Conservation (phyloP, 1,284 basidiomycete species). For the Pseudozyma pruni region DNA sequence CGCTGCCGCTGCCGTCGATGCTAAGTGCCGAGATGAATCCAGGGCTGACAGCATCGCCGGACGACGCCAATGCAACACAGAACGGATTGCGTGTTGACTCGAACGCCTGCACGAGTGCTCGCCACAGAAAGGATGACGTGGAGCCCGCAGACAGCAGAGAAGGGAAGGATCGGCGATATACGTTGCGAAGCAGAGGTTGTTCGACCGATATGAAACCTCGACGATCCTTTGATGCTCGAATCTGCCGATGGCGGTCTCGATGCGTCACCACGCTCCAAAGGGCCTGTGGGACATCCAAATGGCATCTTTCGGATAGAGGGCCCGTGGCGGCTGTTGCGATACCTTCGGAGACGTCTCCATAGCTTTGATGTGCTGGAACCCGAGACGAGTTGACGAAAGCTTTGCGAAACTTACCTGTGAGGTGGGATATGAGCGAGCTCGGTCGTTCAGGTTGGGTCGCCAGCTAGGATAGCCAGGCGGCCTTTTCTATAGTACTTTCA, state of each 20-base stretch:
- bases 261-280: not conserved
- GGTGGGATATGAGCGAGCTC: slow-evolving; percentile 11
- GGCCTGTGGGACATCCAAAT: too few relatives aligned
- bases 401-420: slow-evolving; percentile 18
- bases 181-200: too few relatives aligned
- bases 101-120: too few relatives aligned
- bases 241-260: not conserved
- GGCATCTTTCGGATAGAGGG: too few relatives aligned
- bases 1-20: not conserved
- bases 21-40: slow-evolving; percentile 7
- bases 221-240: not conserved
- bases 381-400: not conserved
- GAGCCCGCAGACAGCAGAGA: too few relatives aligned
- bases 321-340: too few relatives aligned
- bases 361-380: not conserved
- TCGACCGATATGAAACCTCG: not conserved
- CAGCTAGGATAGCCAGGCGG: slow-evolving; percentile 52
- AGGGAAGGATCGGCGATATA: not conserved
- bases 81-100: too few relatives aligned
- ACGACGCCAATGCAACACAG: not conserved
- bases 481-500: slow-evolving; percentile 31
- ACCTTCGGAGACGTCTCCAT: not conserved
- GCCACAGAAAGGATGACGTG: too few relatives aligned
- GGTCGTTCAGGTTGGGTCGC: slow-evolving; percentile 49
- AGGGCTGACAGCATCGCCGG: not conserved